A percentile compares a stretch with the other conserved stretches of the same genome.
These are phyloP conservation scores for Ogataea ramenticola DNA, from an alignment of 805 yeast species.

Conservation along the genomic window DNA sequence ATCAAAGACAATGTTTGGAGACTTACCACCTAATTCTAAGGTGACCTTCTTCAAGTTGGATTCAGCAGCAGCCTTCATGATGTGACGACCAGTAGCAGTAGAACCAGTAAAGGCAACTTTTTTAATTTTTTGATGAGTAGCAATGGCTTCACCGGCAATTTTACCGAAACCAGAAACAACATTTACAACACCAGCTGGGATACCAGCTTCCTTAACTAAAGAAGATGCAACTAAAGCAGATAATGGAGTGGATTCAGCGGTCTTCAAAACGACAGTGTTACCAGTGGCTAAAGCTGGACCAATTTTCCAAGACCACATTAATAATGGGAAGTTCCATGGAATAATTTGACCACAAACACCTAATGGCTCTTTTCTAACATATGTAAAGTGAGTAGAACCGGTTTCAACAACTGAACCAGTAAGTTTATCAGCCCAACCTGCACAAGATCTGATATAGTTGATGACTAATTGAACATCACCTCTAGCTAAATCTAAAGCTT, in stretches of 20 bases:
- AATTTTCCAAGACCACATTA: conserved; percentile 92
- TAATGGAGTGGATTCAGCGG: conserved; percentile 89
- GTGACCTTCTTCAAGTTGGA: conserved; percentile 69
- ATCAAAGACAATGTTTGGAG: conserved; percentile 75
- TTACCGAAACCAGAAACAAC: conserved; percentile 83
- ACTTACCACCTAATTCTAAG: conserved; percentile 85
- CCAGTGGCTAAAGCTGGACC: conserved; percentile 93
- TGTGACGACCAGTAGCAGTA: conserved; percentile 74
- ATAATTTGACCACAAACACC: conserved; percentile 96
- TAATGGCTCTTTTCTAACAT: conserved; percentile 81
- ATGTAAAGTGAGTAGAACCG: conserved; percentile 64
- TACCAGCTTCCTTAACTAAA: conserved; percentile 71
- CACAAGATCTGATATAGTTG: conserved; percentile 71
- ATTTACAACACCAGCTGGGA: conserved; percentile 89
- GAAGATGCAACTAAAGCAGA: conserved; percentile 73
- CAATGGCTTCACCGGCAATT: conserved; percentile 74
- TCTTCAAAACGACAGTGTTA: conserved; percentile 79
- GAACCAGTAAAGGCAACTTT: conserved; percentile 96
- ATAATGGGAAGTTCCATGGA: conserved; percentile 95
- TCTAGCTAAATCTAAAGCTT: conserved; percentile 60
- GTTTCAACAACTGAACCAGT: conserved; percentile 72
- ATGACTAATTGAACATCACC: conserved; percentile 72
- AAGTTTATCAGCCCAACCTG: conserved; percentile 88
- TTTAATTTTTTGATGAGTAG: conserved; percentile 72
- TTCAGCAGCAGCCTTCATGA: conserved; percentile 65